Evolutionary conservation across 2,329 filamentous ascomycete species (phyloP), one percentile per base, ranked within the genome.

Genomic region (Penicillium sp.): DNA sequence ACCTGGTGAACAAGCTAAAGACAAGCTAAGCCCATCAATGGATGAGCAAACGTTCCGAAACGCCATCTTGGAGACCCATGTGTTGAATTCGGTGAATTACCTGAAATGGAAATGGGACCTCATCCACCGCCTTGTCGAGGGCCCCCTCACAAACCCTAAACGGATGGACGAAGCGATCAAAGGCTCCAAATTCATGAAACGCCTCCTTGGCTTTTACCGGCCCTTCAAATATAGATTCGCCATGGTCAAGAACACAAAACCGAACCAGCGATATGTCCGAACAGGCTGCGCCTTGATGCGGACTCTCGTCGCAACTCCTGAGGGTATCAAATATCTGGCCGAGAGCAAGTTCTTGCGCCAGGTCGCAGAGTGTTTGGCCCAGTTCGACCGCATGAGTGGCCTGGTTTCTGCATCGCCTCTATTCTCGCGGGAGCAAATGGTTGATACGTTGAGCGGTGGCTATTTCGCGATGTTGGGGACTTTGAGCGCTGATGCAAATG

Each of bases 61-160:
- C 55, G 78, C 86, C 31, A 83, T 89, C 70, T 73, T 83, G 40
- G 81, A 98, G 60, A 95, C 91, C 4, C 88, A 92, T 55, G 92
- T 99, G 2, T 80, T 98, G 47, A 91, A 89, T 62, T 95, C 91
- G 60, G 92, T 92, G 61, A 97, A 96, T 67, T 96, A 90, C 70
- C 82, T 87, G 40, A 99, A 99, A 74, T 99, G 95, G 95, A 94
- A 96, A 72, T 99, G 96, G 95, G 92, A 96, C 61, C 81, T 96
- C 39, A 92, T 99, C 43, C 84, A 93, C 59, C 90, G 89, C 67
- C 87, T 98, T 54, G 93, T 99, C 37, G 94, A 98, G 72, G 96
- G 95, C 0, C 95, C 96, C 1, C 78, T 99, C 22, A 89, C 92
- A 24, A 96, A 92, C 65, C 89, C 93, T 0, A 97, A 96, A 75